Evolutionary conservation across 768 basidiomycete species (phyloP).

Genomic region (Thelephora ganbajun): DNA sequence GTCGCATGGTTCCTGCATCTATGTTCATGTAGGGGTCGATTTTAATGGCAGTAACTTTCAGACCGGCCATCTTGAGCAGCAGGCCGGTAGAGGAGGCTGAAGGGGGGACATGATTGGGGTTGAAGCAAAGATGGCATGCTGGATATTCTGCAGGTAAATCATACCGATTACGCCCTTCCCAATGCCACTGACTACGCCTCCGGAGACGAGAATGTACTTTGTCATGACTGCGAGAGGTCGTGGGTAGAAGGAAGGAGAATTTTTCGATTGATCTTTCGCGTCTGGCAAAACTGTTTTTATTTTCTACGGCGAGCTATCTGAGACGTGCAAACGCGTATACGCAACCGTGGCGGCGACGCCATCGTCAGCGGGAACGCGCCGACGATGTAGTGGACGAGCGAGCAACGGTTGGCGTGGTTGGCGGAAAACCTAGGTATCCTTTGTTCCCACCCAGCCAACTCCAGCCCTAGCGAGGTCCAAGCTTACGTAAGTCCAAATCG

Average conservation of each 20-base stretch:
- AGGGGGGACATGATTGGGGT: conserved; percentile 6
- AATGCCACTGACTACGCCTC: conserved; percentile 96
- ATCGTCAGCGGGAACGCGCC: no score
- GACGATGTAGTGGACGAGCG: no score
- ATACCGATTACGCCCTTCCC: conserved; percentile 98
- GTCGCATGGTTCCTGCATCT: conserved; percentile 97
- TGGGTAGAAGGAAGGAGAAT: background rate
- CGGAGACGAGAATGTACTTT: conserved; percentile 93
- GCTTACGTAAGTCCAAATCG: no score
- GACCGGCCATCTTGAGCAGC: conserved; percentile 84
- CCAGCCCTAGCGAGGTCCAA: no score
- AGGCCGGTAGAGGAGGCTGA: conserved; percentile 93
- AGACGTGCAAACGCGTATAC: no score
- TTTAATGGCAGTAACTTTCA: conserved; percentile 98
- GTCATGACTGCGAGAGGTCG: conserved; percentile 38
- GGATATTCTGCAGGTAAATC: conserved; percentile 12
- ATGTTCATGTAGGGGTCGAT: conserved; percentile 99
- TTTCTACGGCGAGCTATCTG: background rate
- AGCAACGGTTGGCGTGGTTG: no score
- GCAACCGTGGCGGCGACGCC: no score
- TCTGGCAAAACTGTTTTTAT: background rate
- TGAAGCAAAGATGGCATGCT: conserved; percentile 13
- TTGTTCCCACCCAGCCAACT: no score
- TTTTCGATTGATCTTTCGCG: background rate
- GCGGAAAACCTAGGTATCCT: no score